phyloP scores from a whole-genome alignment of 1,139 yeast species.

The Candida albicans region DNA sequence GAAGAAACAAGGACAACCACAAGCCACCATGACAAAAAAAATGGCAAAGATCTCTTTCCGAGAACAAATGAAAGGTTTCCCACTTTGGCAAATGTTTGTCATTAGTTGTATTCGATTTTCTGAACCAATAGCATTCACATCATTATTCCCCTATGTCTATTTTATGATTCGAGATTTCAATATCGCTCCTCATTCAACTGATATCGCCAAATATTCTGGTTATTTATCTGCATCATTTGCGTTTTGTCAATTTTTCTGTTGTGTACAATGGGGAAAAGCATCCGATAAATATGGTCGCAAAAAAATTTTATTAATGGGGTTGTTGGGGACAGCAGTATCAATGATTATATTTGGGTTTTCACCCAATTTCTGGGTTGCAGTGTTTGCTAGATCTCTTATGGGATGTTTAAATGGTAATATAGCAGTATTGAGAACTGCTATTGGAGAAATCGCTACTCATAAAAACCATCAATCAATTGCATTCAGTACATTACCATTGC shows the following conservation, averaged over 20 bases:
- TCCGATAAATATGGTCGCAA: constrained; percentile 37
- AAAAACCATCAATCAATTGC: constrained; percentile 40
- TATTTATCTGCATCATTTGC: constrained; percentile 41
- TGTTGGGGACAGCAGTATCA: constrained; percentile 32
- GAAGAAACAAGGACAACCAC: background rate
- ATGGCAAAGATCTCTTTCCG: constrained; percentile 16
- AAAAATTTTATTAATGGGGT: constrained; percentile 31
- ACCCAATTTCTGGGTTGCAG: constrained; percentile 32
- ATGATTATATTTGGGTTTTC: constrained; percentile 36
- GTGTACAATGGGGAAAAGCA: constrained; percentile 38
- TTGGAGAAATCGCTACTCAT: constrained; percentile 40
- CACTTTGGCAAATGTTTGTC: constrained; percentile 35
- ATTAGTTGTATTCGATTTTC: constrained; percentile 34
- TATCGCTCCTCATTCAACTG: constrained; percentile 34
- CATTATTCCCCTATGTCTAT: constrained; percentile 40
- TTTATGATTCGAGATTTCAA: constrained; percentile 42
- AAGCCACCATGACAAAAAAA: background rate
- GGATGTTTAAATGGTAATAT: constrained; percentile 40
- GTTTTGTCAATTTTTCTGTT: constrained; percentile 36
- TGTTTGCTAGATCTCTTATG: constrained; percentile 32
- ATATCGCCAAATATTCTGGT: constrained; percentile 39
- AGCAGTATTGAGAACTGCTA: constrained; percentile 38
- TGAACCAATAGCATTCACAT: constrained; percentile 41
- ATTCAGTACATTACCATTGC: constrained; percentile 34
- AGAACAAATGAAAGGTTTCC: constrained; percentile 35